These are phyloP conservation scores for Nitzschia sp. DNA, from an alignment of 108 stramenopile genomes.

Conservation along the genomic window DNA sequence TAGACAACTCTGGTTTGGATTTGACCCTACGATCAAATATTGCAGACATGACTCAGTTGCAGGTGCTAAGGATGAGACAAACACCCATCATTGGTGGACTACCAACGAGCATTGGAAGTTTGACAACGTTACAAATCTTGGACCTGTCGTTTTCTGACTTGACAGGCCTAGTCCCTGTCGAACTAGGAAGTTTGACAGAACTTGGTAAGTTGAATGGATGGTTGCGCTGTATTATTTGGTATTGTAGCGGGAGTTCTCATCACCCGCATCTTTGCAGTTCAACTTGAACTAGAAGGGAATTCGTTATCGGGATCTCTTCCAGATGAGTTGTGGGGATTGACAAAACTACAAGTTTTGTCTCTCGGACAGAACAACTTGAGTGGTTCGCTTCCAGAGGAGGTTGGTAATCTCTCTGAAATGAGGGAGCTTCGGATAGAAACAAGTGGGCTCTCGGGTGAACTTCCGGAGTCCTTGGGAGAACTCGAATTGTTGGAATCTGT, in stretches of 20 bases:
- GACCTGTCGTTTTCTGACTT: constrained; percentile 48
- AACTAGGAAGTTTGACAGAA: constrained; percentile 22
- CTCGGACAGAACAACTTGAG: constrained; percentile 37
- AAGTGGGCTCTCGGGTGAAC: neutral
- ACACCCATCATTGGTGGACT: constrained; percentile 7
- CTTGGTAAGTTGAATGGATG: constrained; percentile 17
- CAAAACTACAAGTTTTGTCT: constrained; percentile 16
- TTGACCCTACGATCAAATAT: constrained; percentile 15
- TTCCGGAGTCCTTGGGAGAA: constrained; percentile 6
- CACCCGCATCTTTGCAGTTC: neutral
- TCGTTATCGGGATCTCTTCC: constrained; percentile 10
- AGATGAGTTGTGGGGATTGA: constrained; percentile 37
- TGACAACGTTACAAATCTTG: constrained; percentile 31
- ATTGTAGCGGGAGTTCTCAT: neutral
- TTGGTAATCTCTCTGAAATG: constrained; percentile 27
- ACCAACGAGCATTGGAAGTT: constrained; percentile 26
- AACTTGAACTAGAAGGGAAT: constrained; percentile 21
- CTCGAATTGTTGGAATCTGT: neutral
- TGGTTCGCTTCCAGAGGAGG: constrained; percentile 28
- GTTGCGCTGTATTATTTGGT: too few relatives aligned
- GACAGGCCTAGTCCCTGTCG: constrained; percentile 41
- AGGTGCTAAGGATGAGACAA: constrained; percentile 4
- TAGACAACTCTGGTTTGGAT: constrained; percentile 14
- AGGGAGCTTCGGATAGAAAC: constrained; percentile 4
- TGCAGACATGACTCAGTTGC: constrained; percentile 10